Percentiles rank a stretch among this genome's conserved stretches.
Conservation (phyloP, 768 basidiomycete species). For the Lentinula raphanica region DNA sequence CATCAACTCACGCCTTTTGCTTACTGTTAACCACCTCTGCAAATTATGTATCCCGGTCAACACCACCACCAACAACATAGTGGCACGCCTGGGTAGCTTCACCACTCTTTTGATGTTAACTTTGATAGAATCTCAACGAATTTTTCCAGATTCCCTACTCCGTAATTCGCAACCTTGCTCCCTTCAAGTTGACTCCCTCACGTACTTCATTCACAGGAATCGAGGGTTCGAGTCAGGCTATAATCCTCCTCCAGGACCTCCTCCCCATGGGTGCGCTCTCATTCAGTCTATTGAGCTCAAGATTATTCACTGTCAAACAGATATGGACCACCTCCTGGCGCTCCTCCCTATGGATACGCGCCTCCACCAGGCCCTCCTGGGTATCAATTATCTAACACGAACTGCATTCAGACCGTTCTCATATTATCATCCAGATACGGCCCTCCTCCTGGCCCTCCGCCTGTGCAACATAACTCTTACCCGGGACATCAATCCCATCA, state of each 20-base stretch:
- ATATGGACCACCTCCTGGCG: constrained; percentile 20
- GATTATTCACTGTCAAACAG: constrained; percentile 1
- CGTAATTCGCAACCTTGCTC: background rate
- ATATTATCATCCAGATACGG: background rate
- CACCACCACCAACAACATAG: background rate
- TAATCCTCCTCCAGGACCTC: constrained; percentile 2
- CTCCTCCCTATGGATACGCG: constrained; percentile 14
- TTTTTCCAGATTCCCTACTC: constrained; percentile 2
- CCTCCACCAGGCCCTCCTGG: constrained; percentile 17
- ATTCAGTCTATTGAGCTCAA: background rate
- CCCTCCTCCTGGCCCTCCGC: constrained; percentile 23
- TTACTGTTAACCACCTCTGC: background rate
- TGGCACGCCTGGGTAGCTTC: background rate
- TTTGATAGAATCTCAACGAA: background rate
- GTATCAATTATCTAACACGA: background rate
- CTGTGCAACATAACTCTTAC: constrained; percentile 27
- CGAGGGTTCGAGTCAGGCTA: constrained; percentile 1
- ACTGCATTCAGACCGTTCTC: constrained; percentile 7
- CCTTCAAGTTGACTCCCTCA: background rate
- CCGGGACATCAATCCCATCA: constrained; percentile 42
- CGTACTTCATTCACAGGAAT: background rate
- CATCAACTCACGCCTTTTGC: background rate
- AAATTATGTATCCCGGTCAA: background rate
- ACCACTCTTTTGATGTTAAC: background rate
- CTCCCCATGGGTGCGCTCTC: constrained; percentile 5